These are phyloP conservation scores for Serendipita vermifera DNA, from an alignment of 768 basidiomycete genomes.

Conservation along the genomic window DNA sequence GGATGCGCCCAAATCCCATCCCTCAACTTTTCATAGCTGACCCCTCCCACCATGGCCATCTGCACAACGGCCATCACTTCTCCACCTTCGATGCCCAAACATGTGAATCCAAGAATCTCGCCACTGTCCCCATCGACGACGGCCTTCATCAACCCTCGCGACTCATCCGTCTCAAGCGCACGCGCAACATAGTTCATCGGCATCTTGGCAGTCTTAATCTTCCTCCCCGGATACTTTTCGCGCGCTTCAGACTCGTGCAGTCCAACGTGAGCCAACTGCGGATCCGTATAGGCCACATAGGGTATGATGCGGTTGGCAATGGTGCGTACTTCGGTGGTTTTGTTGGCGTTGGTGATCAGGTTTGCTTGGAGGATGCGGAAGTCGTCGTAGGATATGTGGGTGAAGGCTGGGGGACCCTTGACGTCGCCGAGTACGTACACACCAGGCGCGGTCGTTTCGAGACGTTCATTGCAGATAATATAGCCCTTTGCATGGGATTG, in stretches of 20 bases:
- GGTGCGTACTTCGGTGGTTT: background rate
- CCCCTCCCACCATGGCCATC: slow-evolving; percentile 12
- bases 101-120: slow-evolving; percentile 11
- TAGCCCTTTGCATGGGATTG: slow-evolving; percentile 3
- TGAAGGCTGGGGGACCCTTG: slow-evolving; percentile 16
- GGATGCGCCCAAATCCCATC: slow-evolving; percentile 15
- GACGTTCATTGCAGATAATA: slow-evolving; percentile 9
- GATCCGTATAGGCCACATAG: slow-evolving; percentile 14
- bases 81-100: slow-evolving; percentile 14
- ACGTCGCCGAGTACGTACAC: slow-evolving; percentile 15
- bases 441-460: slow-evolving; percentile 12
- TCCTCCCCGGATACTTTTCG: background rate
- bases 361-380: slow-evolving; percentile 11
- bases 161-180: slow-evolving; percentile 13
- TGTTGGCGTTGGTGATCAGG: background rate
- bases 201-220: slow-evolving; percentile 13
- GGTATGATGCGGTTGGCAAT: slow-evolving; percentile 11
- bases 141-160: slow-evolving; percentile 13
- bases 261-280: slow-evolving; percentile 15
- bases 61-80: slow-evolving; percentile 15
- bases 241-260: slow-evolving; percentile 11
- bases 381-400: slow-evolving; percentile 14
- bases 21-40: slow-evolving; percentile 9
- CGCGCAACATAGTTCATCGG: slow-evolving; percentile 14
- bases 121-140: slow-evolving; percentile 11